Base-by-base conservation (phyloP, 2,329 filamentous ascomycete genomes). In the Cercospora citrullina region DNA sequence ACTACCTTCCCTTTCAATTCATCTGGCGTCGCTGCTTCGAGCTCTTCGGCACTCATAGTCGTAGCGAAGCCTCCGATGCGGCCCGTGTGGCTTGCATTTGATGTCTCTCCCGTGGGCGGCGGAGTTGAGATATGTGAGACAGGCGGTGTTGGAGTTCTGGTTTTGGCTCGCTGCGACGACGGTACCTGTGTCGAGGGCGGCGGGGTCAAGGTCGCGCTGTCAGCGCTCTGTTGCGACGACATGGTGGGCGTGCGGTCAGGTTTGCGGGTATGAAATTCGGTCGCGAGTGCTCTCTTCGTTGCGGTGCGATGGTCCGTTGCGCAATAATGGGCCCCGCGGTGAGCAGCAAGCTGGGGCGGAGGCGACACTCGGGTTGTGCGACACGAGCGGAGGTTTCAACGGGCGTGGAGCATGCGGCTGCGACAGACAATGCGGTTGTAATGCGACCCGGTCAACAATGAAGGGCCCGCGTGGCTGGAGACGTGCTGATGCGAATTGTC, bases 141-240 rank as follows among this genome's bases (percentile, higher is more conserved):
- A 3, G 84, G 80, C 18, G 86, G 85, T 10, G 86, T 85, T 10
- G 87, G 82, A 31, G 84, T 84, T 59, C 82, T 79, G 63, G 78
- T 80, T 72, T 78, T 80, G 66, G 77, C 74, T 63, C 66, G 70
- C 39, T 59, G 65, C 30, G 68, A 74, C 69, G 55, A 58, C 9
- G 83, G 82, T 7, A 85, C 75, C 74, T 90, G 88, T 2, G 86
- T 86, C 2, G 88, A 90, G 9, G 87, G 87, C 26, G 88, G 88
- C 12, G 88, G 87, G 12, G 88, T 90, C 80, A 89, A 86, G 2
- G 62, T 30, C 31, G 33, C 62, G 31, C 62, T 42, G 9, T 64
- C 62, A 4, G 33, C 48, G 62, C 62, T 64, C n/a, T 57, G 62
- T 26, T 64, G 62, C 62, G 62, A 58, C 62, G 48, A 42, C 45